phyloP scores from a whole-genome alignment of 805 yeast genomes.

The Yarrowia bubula region DNA sequence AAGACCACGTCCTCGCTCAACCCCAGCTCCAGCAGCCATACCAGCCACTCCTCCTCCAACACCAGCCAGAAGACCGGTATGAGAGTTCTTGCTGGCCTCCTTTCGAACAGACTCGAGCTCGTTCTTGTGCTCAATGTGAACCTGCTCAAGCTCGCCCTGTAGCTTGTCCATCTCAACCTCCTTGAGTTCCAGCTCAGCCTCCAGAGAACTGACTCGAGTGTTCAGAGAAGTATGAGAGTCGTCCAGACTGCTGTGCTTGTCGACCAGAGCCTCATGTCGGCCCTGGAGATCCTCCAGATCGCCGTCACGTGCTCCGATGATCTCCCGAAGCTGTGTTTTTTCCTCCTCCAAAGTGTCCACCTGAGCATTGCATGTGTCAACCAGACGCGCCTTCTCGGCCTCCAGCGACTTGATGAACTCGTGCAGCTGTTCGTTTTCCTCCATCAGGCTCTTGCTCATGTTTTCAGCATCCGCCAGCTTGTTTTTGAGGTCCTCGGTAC shows the following conservation, averaged over 20 bases:
- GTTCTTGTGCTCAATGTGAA: background rate
- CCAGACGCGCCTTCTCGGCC: background rate
- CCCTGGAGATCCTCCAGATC: background rate
- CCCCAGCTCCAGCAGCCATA: background rate
- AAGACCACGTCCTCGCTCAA: background rate
- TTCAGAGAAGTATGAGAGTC: slow-evolving; percentile 1
- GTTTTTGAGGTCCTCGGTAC: slow-evolving; percentile 32
- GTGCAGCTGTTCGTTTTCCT: slow-evolving; percentile 38
- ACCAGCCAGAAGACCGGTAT: background rate
- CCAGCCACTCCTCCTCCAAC: background rate
- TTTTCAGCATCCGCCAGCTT: slow-evolving; percentile 35
- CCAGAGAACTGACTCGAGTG: slow-evolving; percentile 12
- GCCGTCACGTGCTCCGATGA: background rate
- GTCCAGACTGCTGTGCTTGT: background rate
- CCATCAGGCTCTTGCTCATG: slow-evolving; percentile 32
- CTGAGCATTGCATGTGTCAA: background rate
- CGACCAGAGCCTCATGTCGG: slow-evolving; percentile 16
- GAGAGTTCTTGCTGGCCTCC: background rate
- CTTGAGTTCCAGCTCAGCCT: slow-evolving; percentile 23
- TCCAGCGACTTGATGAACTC: slow-evolving; percentile 33
- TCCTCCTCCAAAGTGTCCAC: slow-evolving; percentile 17
- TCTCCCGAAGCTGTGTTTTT: slow-evolving; percentile 4
- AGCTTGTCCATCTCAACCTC: slow-evolving; percentile 12
- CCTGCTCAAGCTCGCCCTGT: background rate
- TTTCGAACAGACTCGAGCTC: slow-evolving; percentile 1